Base-by-base conservation (phyloP, 2,329 filamentous ascomycete genomes). In the Alternaria sp. region DNA sequence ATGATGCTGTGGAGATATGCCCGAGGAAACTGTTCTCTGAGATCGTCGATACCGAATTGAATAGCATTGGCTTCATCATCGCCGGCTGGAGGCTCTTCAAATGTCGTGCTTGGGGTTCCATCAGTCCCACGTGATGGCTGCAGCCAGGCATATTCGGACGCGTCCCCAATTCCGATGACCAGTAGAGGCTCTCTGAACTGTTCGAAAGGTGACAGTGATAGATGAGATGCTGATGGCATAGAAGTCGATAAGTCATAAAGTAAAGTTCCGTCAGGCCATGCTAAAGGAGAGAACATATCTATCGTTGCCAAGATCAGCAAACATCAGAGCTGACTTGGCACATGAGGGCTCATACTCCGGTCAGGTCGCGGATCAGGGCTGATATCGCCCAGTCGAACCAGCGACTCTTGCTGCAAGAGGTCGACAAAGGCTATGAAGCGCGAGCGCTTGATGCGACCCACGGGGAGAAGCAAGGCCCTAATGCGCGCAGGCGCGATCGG, bases 261-360 rank as follows among this genome's bases (percentile, higher is more conserved):
- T 65, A 98, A 91, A 74, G 90, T 89, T 64, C 95, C 95, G 70
- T 90, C 88, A 11, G 93, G 93, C 79, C 96, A 97, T 13, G 91
- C 92, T 74, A 96, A 84, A 44, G 95, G 95, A 62, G 93, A 97
- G 81, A 98, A 97, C 90, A 96, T 94, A 81, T 93, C 93, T 97
- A 79, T 57, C 40, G 45, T 66, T 61, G 67, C 69, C 66, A 74
- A 71, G 67, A 74, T 80, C 69, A 79, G 77, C 67, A 68, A 66
- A 73, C 51, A 46, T 57, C 43, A 74, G 60, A 75, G 66, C 54
- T 52, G 62, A 51, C 47, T 45, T 45, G 28, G 65, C 57, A 54
- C 47, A 59, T 68, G 50, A 73, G 72, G 69, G 64, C 43, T 69
- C 88, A 79, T 90, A 95, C 93, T 97, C 85, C 92, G 90, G 80